phyloP scores from a whole-genome alignment of 371 early-diverging fungal species.

The Smittium culicis region DNA sequence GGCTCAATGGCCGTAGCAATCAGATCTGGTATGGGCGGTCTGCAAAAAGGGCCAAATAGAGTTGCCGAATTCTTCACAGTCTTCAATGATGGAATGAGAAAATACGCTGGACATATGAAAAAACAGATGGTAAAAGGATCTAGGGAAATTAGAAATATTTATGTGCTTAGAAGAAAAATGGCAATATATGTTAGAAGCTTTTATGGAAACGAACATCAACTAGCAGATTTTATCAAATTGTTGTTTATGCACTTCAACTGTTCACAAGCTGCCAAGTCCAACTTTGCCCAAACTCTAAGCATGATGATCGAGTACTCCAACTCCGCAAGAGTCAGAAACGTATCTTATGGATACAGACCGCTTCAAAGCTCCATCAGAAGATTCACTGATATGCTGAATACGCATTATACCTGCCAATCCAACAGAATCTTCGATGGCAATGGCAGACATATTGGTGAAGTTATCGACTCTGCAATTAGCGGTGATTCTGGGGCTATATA shows the following conservation, averaged over 20 bases:
- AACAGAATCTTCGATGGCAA: neutral
- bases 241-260: neutral
- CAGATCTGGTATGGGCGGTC: neutral
- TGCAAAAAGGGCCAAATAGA: neutral
- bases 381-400: constrained; percentile 2
- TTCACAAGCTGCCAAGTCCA: neutral
- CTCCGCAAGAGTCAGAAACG: neutral
- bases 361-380: neutral
- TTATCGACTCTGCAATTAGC: constrained; percentile 6
- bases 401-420: constrained; percentile 1
- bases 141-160: neutral
- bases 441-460: neutral
- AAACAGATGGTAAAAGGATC: constrained; percentile 1
- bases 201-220: constrained; percentile 1
- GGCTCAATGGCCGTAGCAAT: neutral
- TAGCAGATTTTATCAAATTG: neutral
- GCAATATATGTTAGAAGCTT: neutral
- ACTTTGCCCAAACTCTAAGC: neutral
- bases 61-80: constrained; percentile 3
- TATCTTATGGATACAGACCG: neutral
- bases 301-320: neutral
- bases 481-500: neutral
- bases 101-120: neutral
- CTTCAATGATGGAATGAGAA: neutral
- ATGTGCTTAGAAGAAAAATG: neutral